Base-by-base conservation (phyloP, 177 flowering plant genomes). In the Telopea speciosissima region DNA sequence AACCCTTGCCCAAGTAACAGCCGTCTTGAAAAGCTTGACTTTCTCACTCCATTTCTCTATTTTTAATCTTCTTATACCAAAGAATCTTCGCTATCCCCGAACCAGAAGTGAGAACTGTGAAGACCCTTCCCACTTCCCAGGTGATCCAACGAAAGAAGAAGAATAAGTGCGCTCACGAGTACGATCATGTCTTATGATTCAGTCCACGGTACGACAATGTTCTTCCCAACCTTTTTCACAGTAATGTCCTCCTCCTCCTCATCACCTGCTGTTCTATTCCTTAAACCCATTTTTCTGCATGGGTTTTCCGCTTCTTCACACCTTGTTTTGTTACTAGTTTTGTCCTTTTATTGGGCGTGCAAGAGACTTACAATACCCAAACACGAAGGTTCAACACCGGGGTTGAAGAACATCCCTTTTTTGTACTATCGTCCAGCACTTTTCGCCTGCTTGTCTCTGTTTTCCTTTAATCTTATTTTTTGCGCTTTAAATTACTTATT, bases 401-500 rank as follows among this genome's bases (percentile, higher is more conserved):
- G 78, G 71, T 62, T 28, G 49, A 28, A 23, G 65, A 72, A 64
- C 6, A 44, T 40, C 33, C 74, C 75, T 73, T 45, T 67, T 73
- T 68, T 73, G 66, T 74, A 73, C 65, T 78, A 77, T 42, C 84
- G 73, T 13, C 70, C 63, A 17, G 75, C 82, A 68, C 68, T 87
- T 49, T 44, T 81, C 52, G 70, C 75, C 76, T 85, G 79, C 75
- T 44, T 86, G 33, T 78, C 74, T 36, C 64, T 91, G 25, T 81
- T 87, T 10, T 40, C 82, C 33, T 73, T 85, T 66, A 80, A 77
- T 79, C 72, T 90, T 14, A 62, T 77, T 3, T 44, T 88, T 11
- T 78, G 83, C 71, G 68, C 78, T 21, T 72, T 83, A 45, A 79
- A 68, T 68, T 81, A 75, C 76, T 88, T 87, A 45, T 76, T 72